A percentile compares a stretch with the other conserved stretches of the same genome.
Conservation (phyloP, 192 early-diverging fungal species). For the Mortierella claussenii region DNA sequence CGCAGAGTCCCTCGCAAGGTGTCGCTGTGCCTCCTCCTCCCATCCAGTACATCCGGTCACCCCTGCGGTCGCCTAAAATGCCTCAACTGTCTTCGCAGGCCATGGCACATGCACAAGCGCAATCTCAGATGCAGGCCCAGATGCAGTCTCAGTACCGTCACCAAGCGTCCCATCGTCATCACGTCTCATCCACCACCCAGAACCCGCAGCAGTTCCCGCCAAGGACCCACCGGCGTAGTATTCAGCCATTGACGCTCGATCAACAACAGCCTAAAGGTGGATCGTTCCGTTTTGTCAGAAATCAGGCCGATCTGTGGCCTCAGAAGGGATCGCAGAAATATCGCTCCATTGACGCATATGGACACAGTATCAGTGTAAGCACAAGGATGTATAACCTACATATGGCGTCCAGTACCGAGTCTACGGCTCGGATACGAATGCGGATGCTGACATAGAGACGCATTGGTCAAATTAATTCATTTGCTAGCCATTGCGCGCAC, state of each 20-base stretch:
- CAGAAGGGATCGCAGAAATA: conserved; percentile 53
- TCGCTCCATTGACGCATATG: conserved; percentile 47
- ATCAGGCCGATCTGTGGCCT: conserved; percentile 49
- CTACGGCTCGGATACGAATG: too few species aligned
- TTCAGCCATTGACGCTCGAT: conserved; percentile 46
- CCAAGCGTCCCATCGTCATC: conserved; percentile 12
- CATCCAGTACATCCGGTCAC: conserved; percentile 39
- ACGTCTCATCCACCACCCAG: conserved; percentile 12
- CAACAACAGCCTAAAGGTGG: conserved; percentile 51
- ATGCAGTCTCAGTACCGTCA: conserved; percentile 15
- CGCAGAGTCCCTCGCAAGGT: conserved; percentile 8
- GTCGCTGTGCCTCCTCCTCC: conserved; percentile 34
- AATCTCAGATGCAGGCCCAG: conserved; percentile 17
- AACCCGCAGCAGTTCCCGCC: conserved; percentile 37
- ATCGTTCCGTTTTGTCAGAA: conserved; percentile 47
- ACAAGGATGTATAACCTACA: not conserved
- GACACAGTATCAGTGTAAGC: conserved; percentile 49
- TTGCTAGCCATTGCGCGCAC: conserved; percentile 64
- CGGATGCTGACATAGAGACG: too few species aligned
- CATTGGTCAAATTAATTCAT: too few species aligned
- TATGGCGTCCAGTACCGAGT: too few species aligned
- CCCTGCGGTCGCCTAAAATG: conserved; percentile 46
- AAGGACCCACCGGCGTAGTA: conserved; percentile 49
- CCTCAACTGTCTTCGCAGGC: conserved; percentile 50
- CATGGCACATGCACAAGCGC: conserved; percentile 38